Evolutionary conservation across 2,329 filamentous ascomycete genomes (phyloP).

Genomic region (Diaporthe destruens): DNA sequence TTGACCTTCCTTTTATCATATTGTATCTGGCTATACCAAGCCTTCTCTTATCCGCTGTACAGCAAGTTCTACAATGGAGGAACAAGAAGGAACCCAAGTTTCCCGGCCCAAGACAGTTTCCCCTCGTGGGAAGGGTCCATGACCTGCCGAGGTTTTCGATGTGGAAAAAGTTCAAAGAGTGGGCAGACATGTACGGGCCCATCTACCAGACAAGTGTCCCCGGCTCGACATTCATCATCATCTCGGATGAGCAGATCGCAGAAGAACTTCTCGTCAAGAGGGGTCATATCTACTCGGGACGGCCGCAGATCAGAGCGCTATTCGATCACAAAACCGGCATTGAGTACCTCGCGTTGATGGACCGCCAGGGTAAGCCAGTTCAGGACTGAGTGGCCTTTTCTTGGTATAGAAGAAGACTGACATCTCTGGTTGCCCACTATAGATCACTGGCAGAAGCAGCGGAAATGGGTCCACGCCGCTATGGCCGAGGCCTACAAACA

Average conservation of each 20-base stretch:
- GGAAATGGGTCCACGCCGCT: slow-evolving; percentile 65
- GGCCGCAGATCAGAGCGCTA: slow-evolving; percentile 63
- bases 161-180: slow-evolving; percentile 66
- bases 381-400: not conserved
- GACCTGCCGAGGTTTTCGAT: slow-evolving; percentile 60
- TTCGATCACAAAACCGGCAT: slow-evolving; percentile 63
- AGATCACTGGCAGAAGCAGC: slow-evolving; percentile 63
- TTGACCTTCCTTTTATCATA: slow-evolving; percentile 50
- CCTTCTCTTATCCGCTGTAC: slow-evolving; percentile 56
- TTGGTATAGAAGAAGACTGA: not conserved
- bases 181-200: slow-evolving; percentile 57
- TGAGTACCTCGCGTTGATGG: slow-evolving; percentile 64
- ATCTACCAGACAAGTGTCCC: slow-evolving; percentile 59
- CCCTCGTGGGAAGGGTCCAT: slow-evolving; percentile 62
- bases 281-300: slow-evolving; percentile 63
- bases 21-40: slow-evolving; percentile 61
- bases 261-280: slow-evolving; percentile 62
- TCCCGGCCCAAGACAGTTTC: slow-evolving; percentile 61
- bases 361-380: slow-evolving; percentile 57
- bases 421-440: not conserved
- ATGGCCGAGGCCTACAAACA: slow-evolving; percentile 53
- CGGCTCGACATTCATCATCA: slow-evolving; percentile 57
- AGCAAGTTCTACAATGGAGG: slow-evolving; percentile 54
- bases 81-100: slow-evolving; percentile 52
- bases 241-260: slow-evolving; percentile 63